phyloP scores from a whole-genome alignment of 768 basidiomycete species.

The Kwoniella sp. region DNA sequence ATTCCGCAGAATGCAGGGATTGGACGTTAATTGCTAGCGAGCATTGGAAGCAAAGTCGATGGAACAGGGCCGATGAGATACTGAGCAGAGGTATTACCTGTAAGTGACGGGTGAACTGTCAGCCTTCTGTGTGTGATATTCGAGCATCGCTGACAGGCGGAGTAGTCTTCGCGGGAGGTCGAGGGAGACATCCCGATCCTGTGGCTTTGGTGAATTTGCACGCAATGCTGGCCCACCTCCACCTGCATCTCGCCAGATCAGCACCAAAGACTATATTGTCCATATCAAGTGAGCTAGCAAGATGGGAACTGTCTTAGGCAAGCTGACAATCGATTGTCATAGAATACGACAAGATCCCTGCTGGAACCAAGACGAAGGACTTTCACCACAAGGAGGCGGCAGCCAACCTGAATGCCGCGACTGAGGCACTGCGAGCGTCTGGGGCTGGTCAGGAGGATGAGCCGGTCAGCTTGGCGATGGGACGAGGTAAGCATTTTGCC shows the following conservation, averaged over 20 bases:
- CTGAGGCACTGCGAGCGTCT: conserved; percentile 60
- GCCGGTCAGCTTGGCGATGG: conserved; percentile 36
- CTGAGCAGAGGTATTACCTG: conserved; percentile 62
- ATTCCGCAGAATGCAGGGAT: conserved; percentile 55
- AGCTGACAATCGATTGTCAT: conserved; percentile 10
- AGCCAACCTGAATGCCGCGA: conserved; percentile 60
- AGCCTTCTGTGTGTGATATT: not conserved
- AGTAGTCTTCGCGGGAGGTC: conserved; percentile 53
- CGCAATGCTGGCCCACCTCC: conserved; percentile 80
- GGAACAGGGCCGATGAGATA: conserved; percentile 77
- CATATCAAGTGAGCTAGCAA: conserved; percentile 74
- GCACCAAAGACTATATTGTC: conserved; percentile 79
- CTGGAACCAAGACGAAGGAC: conserved; percentile 36
- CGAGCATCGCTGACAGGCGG: conserved; percentile 5
- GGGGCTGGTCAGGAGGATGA: conserved; percentile 66
- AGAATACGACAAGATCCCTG: conserved; percentile 51
- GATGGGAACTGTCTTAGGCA: too few species aligned
- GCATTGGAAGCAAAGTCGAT: conserved; percentile 78
- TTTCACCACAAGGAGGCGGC: conserved; percentile 60
- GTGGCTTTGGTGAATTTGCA: conserved; percentile 69
- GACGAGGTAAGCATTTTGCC: conserved; percentile 38
- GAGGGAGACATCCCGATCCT: conserved; percentile 57
- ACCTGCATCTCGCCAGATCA: conserved; percentile 73
- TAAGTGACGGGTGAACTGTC: conserved; percentile 33
- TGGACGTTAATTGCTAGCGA: conserved; percentile 68